phyloP scores from a whole-genome alignment of 768 basidiomycete species.

The Tricholoma sp. region DNA sequence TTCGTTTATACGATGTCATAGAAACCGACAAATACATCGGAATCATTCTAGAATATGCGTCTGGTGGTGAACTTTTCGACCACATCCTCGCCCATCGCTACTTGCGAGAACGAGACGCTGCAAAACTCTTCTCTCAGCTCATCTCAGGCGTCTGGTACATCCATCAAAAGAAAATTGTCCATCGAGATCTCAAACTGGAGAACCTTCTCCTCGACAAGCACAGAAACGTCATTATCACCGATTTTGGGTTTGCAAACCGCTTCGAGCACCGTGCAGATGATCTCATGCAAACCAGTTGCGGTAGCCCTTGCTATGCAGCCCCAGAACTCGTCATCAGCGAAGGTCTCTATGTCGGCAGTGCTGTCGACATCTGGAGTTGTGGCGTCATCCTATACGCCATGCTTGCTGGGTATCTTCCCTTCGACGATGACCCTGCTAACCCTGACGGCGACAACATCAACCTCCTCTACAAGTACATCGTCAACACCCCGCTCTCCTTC shows the following conservation, averaged over 20 bases:
- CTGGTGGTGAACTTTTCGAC: conserved; percentile 97
- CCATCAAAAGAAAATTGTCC: conserved; percentile 98
- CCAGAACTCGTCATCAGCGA: conserved; percentile 98
- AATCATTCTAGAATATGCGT: conserved; percentile 97
- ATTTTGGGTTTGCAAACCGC: conserved; percentile 98
- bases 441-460: conserved; percentile 99
- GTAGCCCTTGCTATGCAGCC: conserved; percentile 96
- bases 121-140: conserved; percentile 95
- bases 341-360: conserved; percentile 93
- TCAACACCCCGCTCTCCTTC: conserved; percentile 94
- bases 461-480: conserved; percentile 96
- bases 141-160: conserved; percentile 99
- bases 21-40: conserved; percentile 99
- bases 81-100: conserved; percentile 98
- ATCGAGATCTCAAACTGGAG: conserved; percentile 98
- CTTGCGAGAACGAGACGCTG: conserved; percentile 90
- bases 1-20: conserved; percentile 96
- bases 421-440: conserved; percentile 97
- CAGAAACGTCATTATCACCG: conserved; percentile 98
- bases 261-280: conserved; percentile 92
- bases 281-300: conserved; percentile 97
- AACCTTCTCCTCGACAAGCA: conserved; percentile 96
- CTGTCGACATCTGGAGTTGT: conserved; percentile 97
- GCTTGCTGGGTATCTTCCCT: conserved; percentile 97
- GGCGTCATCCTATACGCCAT: conserved; percentile 96